These are phyloP conservation scores for Jacaranda mimosifolia DNA, from an alignment of 257 asterid species.

Conservation along the genomic window DNA sequence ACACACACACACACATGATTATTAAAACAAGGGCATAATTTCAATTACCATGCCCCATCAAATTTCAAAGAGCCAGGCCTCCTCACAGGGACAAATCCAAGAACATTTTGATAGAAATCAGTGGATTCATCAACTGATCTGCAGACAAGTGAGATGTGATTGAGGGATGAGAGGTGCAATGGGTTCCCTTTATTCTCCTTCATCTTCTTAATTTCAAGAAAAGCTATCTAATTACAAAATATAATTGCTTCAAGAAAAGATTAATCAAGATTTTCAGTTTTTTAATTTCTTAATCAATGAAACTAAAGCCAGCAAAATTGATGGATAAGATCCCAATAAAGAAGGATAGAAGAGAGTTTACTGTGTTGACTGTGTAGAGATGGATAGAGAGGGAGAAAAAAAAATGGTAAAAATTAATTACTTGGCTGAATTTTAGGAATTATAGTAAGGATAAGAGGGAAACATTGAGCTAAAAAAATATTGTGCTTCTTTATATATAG, in stretches of 20 bases:
- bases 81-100: slow-evolving; percentile 86
- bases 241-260: neutral
- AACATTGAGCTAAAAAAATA: too few species aligned
- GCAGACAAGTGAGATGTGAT: slow-evolving; percentile 88
- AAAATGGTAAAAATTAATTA: too few species aligned
- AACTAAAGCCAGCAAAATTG: neutral
- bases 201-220: slow-evolving; percentile 41
- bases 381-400: neutral
- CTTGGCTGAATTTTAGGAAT: too few species aligned
- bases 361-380: neutral
- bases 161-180: slow-evolving; percentile 76
- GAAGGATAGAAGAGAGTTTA: neutral
- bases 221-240: neutral
- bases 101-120: slow-evolving; percentile 74
- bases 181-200: slow-evolving; percentile 74
- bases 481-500: too few species aligned
- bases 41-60: slow-evolving; percentile 85
- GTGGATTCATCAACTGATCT: slow-evolving; percentile 85
- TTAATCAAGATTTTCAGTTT: neutral
- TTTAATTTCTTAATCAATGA: neutral
- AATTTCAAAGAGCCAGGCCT: slow-evolving; percentile 90
- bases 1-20: slow-evolving; percentile 42
- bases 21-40: slow-evolving; percentile 49
- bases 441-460: too few species aligned
- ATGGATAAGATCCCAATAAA: neutral